A percentile compares a stretch with the other conserved stretches of the same genome.
Conservation (phyloP, 768 basidiomycete genomes). For the Termitomyces heimii region DNA sequence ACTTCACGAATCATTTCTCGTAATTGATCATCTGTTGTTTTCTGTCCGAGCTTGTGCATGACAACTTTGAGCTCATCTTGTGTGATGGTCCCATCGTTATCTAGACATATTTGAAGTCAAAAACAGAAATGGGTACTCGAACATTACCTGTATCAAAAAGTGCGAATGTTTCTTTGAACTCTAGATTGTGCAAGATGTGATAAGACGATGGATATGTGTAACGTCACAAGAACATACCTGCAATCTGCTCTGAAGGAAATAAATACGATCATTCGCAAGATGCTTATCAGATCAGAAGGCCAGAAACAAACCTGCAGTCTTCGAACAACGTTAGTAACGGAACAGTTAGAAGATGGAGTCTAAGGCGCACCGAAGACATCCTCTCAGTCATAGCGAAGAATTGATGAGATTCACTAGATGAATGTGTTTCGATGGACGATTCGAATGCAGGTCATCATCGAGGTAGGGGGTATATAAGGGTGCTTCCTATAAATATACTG, state of each 20-base stretch:
- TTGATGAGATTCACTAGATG: background rate
- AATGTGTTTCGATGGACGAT: background rate
- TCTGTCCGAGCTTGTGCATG: conserved; percentile 44
- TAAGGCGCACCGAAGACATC: conserved; percentile 1
- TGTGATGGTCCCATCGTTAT: conserved; percentile 45
- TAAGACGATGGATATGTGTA: background rate
- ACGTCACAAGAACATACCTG: conserved; percentile 1
- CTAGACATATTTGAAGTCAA: conserved; percentile 16
- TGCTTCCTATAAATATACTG: background rate
- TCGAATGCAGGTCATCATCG: background rate
- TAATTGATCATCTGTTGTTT: conserved; percentile 42
- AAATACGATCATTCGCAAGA: background rate
- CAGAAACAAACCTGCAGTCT: conserved; percentile 8
- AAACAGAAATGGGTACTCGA: background rate
- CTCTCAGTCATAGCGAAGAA: conserved; percentile 3
- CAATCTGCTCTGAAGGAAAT: conserved; percentile 7
- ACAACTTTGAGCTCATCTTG: conserved; percentile 42
- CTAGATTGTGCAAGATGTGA: conserved; percentile 5
- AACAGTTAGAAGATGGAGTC: background rate
- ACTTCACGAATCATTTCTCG: conserved; percentile 46
- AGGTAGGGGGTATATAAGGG: background rate
- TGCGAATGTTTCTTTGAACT: conserved; percentile 18
- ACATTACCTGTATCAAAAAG: conserved; percentile 19
- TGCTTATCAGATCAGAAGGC: background rate
- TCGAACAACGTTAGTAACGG: conserved; percentile 3